Percentiles rank a stretch among this genome's conserved stretches.
phyloP scores from a whole-genome alignment of 768 basidiomycete genomes.

The Tulasnella sp. region DNA sequence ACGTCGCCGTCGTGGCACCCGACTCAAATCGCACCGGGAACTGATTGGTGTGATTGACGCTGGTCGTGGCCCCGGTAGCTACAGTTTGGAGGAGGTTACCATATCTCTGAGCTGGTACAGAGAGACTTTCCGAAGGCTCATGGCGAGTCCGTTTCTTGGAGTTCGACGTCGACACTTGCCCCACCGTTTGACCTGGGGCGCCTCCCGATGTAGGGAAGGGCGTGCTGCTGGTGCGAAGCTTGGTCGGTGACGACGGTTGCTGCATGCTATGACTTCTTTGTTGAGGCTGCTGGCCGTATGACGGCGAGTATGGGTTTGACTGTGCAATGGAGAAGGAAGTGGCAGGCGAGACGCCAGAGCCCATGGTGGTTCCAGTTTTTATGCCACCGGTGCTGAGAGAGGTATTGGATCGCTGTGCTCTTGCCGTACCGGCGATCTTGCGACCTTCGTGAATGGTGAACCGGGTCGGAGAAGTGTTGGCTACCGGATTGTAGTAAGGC shows the following conservation, averaged over 20 bases:
- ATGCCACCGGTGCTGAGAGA: not conserved
- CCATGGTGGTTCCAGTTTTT: not conserved
- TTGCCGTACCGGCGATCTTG: slow-evolving; percentile 3
- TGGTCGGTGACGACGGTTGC: not conserved
- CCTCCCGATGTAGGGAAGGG: not conserved
- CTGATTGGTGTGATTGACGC: not conserved
- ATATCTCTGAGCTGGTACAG: not conserved
- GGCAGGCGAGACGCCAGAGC: too few relatives aligned
- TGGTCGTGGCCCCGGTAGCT: not conserved
- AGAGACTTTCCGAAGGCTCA: not conserved
- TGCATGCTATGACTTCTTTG: not conserved
- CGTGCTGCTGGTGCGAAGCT: not conserved
- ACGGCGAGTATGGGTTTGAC: too few relatives aligned
- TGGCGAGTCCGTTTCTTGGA: slow-evolving; percentile 2
- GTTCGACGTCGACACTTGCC: not conserved
- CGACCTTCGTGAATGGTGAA: not conserved
- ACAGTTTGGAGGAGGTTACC: not conserved
- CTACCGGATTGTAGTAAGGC: not conserved
- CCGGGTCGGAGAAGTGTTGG: not conserved
- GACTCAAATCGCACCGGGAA: not conserved
- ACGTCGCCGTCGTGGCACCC: not conserved
- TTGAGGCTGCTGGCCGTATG: not conserved
- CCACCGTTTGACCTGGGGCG: not conserved
- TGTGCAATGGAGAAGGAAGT: too few relatives aligned
- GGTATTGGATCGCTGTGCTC: not conserved